Evolutionary conservation across 768 basidiomycete genomes (phyloP).

Genomic region (Cantharellus anzutake): DNA sequence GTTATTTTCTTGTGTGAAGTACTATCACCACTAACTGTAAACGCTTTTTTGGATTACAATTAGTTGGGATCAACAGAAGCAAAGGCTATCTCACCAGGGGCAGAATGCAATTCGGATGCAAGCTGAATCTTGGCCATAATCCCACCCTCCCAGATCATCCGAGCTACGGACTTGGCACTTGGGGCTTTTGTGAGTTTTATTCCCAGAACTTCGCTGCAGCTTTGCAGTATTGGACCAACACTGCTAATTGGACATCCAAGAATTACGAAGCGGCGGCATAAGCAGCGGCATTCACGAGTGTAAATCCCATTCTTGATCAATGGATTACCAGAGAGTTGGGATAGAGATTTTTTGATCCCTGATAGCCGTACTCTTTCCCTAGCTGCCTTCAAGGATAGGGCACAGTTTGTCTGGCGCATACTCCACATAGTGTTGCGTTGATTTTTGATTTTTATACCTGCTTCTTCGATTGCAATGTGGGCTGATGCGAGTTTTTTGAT

Average conservation of each 20-base stretch:
- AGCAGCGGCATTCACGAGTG: too few relatives aligned
- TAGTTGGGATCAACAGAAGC: too few relatives aligned
- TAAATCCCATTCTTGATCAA: too few relatives aligned
- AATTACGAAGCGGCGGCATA: too few relatives aligned
- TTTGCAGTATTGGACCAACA: too few relatives aligned
- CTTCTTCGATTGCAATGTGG: neutral
- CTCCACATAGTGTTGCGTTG: neutral
- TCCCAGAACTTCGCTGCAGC: neutral
- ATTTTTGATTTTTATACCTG: neutral
- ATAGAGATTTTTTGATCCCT: neutral
- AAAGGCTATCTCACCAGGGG: neutral
- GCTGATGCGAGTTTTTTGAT: neutral
- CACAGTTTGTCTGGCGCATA: neutral
- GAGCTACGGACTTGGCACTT: neutral
- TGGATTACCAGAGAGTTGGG: neutral
- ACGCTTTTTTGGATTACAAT: neutral
- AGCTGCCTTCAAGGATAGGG: neutral
- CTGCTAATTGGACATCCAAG: too few relatives aligned
- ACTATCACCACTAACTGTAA: slow-evolving; percentile 13
- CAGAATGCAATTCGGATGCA: neutral
- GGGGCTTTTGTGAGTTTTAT: neutral
- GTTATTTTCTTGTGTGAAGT: slow-evolving; percentile 14
- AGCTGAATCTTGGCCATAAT: neutral
- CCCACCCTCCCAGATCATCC: neutral
- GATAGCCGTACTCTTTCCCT: neutral